Evolutionary conservation across 2,329 filamentous ascomycete genomes (phyloP), one percentile per base, ranked within the genome.

Genomic region (Fusarium phyllophilum): DNA sequence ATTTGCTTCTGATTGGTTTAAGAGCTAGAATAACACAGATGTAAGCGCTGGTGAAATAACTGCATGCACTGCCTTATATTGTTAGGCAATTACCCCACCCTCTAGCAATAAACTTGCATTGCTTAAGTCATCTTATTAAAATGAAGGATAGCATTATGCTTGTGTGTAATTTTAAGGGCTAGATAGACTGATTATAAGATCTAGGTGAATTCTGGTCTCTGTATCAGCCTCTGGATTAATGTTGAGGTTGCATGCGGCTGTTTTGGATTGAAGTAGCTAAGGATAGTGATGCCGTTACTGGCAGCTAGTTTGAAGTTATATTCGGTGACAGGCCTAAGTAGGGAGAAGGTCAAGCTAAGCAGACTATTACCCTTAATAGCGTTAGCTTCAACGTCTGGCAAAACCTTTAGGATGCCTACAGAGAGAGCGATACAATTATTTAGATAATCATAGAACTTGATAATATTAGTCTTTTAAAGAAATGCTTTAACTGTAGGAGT

Each of bases 401-500:
- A 11, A 64, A 42, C 3, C 61, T 64, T 36, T n/a, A 13, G 26
- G 61, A 34, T 26, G 41, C 41, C 3, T 52, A 62, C 18, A 24
- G 13, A 31, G 51, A 62, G 5, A 62, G 29, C 17, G 41, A 62
- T 39, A 3, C 0, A 4, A 26, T 62, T 17, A 39, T 62, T 26
- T 8, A 5, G 6, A 18, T 41, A 2, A 58, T 58, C 2, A 5
- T 62, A 2, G 33, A 62, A 2, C n/a, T 62, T 6, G 41, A 58
- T 14, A n/a, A 58, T 18, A 5, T 14, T 1, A 48, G 8, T 13
- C 24, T 62, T 3, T 41, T 14, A 1, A 58, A 15, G 4, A 58
- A 41, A 33, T 62, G 52, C 15, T 62, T 41, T 6, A n/a, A 58
- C 22, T 62, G 26, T 14, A 62, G 39, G 26, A 62, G 39, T 7